Conservation (phyloP, 2,329 filamentous ascomycete genomes). For the Cylindrodendrum hubeiense region DNA sequence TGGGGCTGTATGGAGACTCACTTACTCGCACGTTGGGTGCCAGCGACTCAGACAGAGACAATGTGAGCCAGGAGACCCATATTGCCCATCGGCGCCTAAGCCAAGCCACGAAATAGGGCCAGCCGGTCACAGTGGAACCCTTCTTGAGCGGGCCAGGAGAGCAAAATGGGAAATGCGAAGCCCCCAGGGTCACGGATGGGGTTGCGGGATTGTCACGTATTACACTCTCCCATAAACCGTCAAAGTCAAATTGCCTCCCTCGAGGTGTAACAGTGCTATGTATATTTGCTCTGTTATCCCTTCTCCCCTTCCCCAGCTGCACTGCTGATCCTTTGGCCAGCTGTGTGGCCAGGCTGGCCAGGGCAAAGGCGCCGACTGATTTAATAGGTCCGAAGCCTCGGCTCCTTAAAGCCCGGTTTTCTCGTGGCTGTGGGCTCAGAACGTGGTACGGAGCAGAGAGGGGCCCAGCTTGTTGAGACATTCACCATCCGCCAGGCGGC, state of each 20-base stretch:
- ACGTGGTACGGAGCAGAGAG: conserved; percentile 6
- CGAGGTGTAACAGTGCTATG: neutral
- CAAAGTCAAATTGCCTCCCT: neutral
- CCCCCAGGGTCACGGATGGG: neutral
- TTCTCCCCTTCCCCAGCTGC: neutral
- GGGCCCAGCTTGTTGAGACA: conserved; percentile 22
- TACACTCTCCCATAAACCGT: neutral
- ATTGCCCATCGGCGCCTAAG: conserved; percentile 18
- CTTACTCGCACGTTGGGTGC: neutral
- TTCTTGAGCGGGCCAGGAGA: conserved; percentile 1
- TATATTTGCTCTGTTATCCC: too few relatives aligned
- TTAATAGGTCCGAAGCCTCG: conserved; percentile 21
- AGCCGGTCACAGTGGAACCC: conserved; percentile 4
- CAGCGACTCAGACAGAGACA: conserved; percentile 10
- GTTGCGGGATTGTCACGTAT: neutral
- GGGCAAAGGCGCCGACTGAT: neutral
- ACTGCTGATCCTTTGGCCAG: neutral
- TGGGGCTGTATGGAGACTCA: neutral
- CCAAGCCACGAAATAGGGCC: conserved; percentile 16
- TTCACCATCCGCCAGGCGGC: conserved; percentile 14
- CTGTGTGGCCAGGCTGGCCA: neutral
- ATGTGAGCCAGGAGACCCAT: conserved; percentile 7
- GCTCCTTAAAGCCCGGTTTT: conserved; percentile 21
- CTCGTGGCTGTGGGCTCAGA: conserved; percentile 16
- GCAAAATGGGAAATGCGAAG: conserved; percentile 4